Percentiles rank a stretch among this genome's conserved stretches.
phyloP scores from a whole-genome alignment of 306 rosid genomes.

The Styphnolobium japonicum region DNA sequence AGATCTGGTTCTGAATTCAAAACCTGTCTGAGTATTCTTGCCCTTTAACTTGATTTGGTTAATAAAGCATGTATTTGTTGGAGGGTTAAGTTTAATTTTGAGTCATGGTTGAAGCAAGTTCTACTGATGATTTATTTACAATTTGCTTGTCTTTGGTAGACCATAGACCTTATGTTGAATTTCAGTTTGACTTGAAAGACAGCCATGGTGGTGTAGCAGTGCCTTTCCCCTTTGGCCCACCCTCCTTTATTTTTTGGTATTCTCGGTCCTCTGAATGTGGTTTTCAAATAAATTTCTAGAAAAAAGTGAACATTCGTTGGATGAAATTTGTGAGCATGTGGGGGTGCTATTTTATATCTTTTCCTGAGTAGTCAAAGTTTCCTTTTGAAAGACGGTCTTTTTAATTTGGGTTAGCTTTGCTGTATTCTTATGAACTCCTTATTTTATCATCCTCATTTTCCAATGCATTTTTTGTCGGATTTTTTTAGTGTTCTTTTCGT shows the following conservation, averaged over 20 bases:
- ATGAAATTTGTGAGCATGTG: background rate
- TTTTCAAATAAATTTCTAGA: background rate
- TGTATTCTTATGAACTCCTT: too few species aligned
- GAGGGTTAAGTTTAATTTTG: background rate
- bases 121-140: background rate
- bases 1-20: background rate
- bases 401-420: background rate
- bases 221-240: background rate
- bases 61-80: background rate
- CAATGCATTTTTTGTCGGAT: background rate
- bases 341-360: background rate
- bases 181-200: background rate
- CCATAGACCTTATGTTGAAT: background rate
- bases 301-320: background rate
- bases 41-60: background rate
- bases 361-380: background rate
- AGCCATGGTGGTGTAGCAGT: background rate
- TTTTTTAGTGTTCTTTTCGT: background rate
- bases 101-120: background rate
- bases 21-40: background rate
- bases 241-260: background rate
- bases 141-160: background rate
- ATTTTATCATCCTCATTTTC: background rate
- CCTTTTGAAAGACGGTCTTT: conserved; percentile 12
- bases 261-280: background rate